Evolutionary conservation across 2,329 filamentous ascomycete species (phyloP).

Genomic region (Fusarium decemcellulare): DNA sequence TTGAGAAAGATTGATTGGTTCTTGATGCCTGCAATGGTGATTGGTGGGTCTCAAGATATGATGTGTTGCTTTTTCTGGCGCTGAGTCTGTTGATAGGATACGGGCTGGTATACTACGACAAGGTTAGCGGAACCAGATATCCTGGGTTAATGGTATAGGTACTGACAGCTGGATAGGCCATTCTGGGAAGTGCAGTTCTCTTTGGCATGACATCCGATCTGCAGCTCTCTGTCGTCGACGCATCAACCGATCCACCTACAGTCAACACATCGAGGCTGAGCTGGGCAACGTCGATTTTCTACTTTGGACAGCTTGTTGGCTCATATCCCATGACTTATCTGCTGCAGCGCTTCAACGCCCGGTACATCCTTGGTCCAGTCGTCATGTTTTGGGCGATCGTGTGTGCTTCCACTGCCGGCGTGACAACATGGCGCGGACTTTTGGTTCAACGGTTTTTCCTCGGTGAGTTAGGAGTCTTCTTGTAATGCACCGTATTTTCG

Average conservation of each 20-base stretch:
- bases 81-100: constrained; percentile 42
- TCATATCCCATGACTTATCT: constrained; percentile 81
- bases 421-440: constrained; percentile 74
- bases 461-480: constrained; percentile 29
- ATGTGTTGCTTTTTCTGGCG: constrained; percentile 35
- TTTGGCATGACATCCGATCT: constrained; percentile 84
- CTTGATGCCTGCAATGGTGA: constrained; percentile 76
- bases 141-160: no score
- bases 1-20: constrained; percentile 77
- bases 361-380: constrained; percentile 73
- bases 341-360: constrained; percentile 76
- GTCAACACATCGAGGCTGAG: constrained; percentile 77
- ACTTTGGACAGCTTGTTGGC: constrained; percentile 83
- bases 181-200: constrained; percentile 79
- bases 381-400: constrained; percentile 77
- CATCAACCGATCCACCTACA: constrained; percentile 62
- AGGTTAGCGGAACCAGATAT: constrained; percentile 47
- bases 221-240: constrained; percentile 66
- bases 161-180: constrained; percentile 59
- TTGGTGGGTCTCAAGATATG: constrained; percentile 54
- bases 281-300: constrained; percentile 86
- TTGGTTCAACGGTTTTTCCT: constrained; percentile 77
- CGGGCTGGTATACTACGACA: constrained; percentile 61
- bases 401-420: constrained; percentile 78
- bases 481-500: no score